These are phyloP conservation scores for Pichia sp. DNA, from an alignment of 1,139 yeast genomes.

Conservation along the genomic window DNA sequence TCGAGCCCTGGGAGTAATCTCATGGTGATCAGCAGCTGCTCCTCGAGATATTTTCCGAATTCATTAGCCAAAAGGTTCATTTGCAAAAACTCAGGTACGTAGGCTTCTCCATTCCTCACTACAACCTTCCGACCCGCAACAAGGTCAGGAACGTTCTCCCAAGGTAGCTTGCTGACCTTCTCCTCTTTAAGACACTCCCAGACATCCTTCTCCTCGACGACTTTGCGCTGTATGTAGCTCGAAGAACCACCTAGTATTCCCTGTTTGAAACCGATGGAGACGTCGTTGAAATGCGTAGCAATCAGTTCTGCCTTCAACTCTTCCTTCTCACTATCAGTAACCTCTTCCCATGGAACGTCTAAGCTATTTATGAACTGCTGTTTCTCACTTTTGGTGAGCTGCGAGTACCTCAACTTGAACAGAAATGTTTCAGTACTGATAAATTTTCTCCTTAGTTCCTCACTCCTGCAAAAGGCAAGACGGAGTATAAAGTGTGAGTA, in stretches of 20 bases:
- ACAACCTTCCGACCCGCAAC: constrained; percentile 67
- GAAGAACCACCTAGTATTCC: constrained; percentile 13
- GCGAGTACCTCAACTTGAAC: constrained; percentile 66
- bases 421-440: constrained; percentile 69
- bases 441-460: constrained; percentile 77
- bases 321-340: constrained; percentile 56
- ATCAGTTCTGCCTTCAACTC: constrained; percentile 47
- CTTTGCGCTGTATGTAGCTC: constrained; percentile 10
- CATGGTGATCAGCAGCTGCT: constrained; percentile 62
- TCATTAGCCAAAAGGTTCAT: constrained; percentile 60
- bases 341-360: constrained; percentile 69
- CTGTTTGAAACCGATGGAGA: constrained; percentile 22
- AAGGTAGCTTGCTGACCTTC: constrained; percentile 74
- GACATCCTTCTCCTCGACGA: constrained; percentile 11
- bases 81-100: constrained; percentile 80
- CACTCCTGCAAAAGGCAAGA: constrained; percentile 85
- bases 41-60: constrained; percentile 51
- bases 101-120: constrained; percentile 67
- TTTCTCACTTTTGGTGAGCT: constrained; percentile 67
- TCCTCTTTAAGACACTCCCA: constrained; percentile 46
- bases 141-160: constrained; percentile 76
- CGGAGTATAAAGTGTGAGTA: constrained; percentile 86
- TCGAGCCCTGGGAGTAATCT: constrained; percentile 79
- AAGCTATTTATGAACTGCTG: constrained; percentile 58
- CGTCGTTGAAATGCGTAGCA: constrained; percentile 42